Conservation (phyloP, 2,329 filamentous ascomycete genomes). For the Thielaviopsis ethacetica region DNA sequence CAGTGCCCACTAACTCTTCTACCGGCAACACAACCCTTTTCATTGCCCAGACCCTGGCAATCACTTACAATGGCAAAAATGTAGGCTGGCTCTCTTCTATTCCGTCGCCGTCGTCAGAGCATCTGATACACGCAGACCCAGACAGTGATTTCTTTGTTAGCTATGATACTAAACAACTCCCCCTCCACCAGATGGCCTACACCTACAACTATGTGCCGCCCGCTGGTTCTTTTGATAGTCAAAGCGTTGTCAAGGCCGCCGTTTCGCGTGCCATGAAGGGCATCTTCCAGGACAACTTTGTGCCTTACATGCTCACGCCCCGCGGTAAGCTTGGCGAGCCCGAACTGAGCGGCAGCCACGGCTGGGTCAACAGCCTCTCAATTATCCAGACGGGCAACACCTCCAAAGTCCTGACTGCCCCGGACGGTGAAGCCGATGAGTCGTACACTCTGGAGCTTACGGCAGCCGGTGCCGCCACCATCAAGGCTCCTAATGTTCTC, state of each 20-base stretch:
- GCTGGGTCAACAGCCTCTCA: constrained; percentile 38
- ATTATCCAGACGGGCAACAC: constrained; percentile 43
- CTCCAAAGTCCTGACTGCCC: constrained; percentile 39
- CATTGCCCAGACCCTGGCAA: constrained; percentile 32
- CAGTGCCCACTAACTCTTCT: constrained; percentile 32
- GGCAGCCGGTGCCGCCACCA: constrained; percentile 39
- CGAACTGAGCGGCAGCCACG: constrained; percentile 19
- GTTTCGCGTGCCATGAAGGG: constrained; percentile 43
- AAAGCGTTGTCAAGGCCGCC: constrained; percentile 37
- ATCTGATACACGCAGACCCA: neutral
- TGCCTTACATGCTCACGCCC: constrained; percentile 63
- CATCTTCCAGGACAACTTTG: constrained; percentile 51
- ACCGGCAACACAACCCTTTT: constrained; percentile 37
- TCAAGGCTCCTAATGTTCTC: constrained; percentile 48
- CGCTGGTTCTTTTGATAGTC: constrained; percentile 27
- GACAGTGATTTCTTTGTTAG: constrained; percentile 7
- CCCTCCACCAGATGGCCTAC: constrained; percentile 30
- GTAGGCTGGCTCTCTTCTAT: constrained; percentile 31
- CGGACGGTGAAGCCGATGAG: constrained; percentile 52
- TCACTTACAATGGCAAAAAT: constrained; percentile 41
- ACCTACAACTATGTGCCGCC: constrained; percentile 27
- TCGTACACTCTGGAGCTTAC: constrained; percentile 53
- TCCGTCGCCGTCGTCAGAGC: constrained; percentile 12
- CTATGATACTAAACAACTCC: constrained; percentile 20
- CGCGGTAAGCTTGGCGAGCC: constrained; percentile 52